Conservation (phyloP, 2,329 filamentous ascomycete species). For the Eutypella sp. region DNA sequence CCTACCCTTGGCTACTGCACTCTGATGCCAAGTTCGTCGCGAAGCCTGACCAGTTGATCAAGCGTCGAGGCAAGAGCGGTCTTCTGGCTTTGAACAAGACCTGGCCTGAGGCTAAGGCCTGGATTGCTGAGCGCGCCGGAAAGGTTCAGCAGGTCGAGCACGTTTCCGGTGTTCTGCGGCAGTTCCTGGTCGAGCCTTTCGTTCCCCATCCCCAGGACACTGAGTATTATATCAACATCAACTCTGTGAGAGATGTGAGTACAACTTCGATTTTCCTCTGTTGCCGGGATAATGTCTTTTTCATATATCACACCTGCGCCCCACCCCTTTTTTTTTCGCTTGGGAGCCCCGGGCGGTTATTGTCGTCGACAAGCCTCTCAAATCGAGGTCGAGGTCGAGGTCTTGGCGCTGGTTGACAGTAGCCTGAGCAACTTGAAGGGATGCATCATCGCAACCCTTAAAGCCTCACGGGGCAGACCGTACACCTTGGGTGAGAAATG, state of each 20-base stretch:
- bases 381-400: too few relatives aligned
- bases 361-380: too few relatives aligned
- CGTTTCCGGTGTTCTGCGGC: constrained; percentile 79
- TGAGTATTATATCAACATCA: constrained; percentile 99
- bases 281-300: too few relatives aligned
- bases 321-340: background rate
- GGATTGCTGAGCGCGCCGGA: constrained; percentile 87
- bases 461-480: background rate
- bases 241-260: constrained; percentile 97
- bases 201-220: constrained; percentile 92
- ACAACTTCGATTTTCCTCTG: constrained; percentile 1
- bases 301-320: too few relatives aligned
- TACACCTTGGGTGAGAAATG: background rate
- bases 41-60: constrained; percentile 99
- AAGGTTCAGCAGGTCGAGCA: constrained; percentile 93
- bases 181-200: constrained; percentile 98
- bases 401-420: too few relatives aligned
- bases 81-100: constrained; percentile 95
- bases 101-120: constrained; percentile 89
- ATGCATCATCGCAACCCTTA: background rate
- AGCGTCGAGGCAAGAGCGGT: constrained; percentile 98
- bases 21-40: constrained; percentile 88
- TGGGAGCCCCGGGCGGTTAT: background rate
- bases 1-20: constrained; percentile 91
- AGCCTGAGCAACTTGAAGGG: background rate